Conservation (phyloP, 2,329 filamentous ascomycete species). For the Fusarium acutatum region DNA sequence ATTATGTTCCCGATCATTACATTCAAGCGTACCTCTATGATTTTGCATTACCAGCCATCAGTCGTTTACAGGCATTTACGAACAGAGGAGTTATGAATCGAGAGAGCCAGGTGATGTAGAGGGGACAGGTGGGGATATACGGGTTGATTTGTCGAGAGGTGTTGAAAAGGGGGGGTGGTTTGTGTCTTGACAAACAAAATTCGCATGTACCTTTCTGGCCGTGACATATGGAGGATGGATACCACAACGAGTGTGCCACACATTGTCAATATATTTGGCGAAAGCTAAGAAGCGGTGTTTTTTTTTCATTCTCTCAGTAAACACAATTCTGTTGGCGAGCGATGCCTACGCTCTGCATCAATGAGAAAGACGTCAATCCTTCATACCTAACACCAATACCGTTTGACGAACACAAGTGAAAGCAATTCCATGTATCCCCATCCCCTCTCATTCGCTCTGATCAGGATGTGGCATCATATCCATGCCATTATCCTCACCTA, state of each 20-base stretch:
- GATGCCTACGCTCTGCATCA: conserved; percentile 23
- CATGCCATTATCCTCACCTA: conserved; percentile 5
- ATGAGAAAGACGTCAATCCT: conserved; percentile 36
- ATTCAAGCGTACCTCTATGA: conserved; percentile 33
- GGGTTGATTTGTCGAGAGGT: neutral
- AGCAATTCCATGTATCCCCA: neutral
- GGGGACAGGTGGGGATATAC: neutral
- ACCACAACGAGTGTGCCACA: conserved; percentile 21
- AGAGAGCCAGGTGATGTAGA: neutral
- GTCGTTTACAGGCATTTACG: conserved; percentile 39
- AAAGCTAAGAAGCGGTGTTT: conserved; percentile 34
- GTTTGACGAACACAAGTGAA: neutral
- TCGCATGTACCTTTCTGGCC: conserved; percentile 7
- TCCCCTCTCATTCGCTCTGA: neutral
- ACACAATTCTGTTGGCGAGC: conserved; percentile 20
- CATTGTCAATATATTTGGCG: conserved; percentile 31
- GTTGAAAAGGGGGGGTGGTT: neutral
- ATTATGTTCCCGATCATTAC: conserved; percentile 38
- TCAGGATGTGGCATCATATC: conserved; percentile 9
- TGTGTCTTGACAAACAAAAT: conserved; percentile 26
- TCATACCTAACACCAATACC: neutral
- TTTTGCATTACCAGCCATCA: conserved; percentile 34
- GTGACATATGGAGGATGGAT: conserved; percentile 7
- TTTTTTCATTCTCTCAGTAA: conserved; percentile 25
- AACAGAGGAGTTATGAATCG: conserved; percentile 24